Conservation (phyloP, 352 stramenopile genomes). For the Phytophthora quininea region DNA sequence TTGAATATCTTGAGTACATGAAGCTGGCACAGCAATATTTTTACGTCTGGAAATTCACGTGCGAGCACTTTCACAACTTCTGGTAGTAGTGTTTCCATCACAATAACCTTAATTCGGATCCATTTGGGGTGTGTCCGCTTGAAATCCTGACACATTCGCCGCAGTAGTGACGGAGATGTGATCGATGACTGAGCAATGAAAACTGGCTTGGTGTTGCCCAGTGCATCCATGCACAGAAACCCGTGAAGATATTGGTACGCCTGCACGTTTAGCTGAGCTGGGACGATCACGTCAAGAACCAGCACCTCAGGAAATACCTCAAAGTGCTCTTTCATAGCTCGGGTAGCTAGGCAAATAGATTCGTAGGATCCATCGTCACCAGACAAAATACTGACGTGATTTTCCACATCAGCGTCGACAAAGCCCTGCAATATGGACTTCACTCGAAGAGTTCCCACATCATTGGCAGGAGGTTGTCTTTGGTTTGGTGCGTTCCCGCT, state of each 20-base stretch:
- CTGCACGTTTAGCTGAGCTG: neutral
- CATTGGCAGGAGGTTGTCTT: neutral
- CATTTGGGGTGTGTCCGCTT: slow-evolving; percentile 75
- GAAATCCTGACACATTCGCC: slow-evolving; percentile 72
- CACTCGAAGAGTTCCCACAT: slow-evolving; percentile 29
- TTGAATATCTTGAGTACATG: slow-evolving; percentile 77
- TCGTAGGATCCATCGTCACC: slow-evolving; percentile 77
- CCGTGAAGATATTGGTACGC: slow-evolving; percentile 53
- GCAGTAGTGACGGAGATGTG: slow-evolving; percentile 54
- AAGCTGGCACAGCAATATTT: slow-evolving; percentile 69
- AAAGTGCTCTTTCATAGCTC: slow-evolving; percentile 78
- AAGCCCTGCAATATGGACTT: slow-evolving; percentile 70
- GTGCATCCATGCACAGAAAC: slow-evolving; percentile 71
- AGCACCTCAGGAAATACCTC: slow-evolving; percentile 65
- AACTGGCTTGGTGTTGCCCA: slow-evolving; percentile 70
- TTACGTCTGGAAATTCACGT: slow-evolving; percentile 63
- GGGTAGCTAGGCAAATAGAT: slow-evolving; percentile 73
- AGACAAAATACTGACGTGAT: slow-evolving; percentile 77
- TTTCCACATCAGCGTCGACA: slow-evolving; percentile 72
- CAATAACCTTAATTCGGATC: slow-evolving; percentile 63
- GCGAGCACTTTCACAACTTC: slow-evolving; percentile 60
- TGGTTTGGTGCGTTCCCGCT: neutral
- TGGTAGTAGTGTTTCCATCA: slow-evolving; percentile 66
- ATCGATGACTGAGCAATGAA: slow-evolving; percentile 62
- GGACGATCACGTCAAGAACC: slow-evolving; percentile 49